Base-by-base conservation (phyloP, 2,329 filamentous ascomycete species). In the Talaromyces sp. region DNA sequence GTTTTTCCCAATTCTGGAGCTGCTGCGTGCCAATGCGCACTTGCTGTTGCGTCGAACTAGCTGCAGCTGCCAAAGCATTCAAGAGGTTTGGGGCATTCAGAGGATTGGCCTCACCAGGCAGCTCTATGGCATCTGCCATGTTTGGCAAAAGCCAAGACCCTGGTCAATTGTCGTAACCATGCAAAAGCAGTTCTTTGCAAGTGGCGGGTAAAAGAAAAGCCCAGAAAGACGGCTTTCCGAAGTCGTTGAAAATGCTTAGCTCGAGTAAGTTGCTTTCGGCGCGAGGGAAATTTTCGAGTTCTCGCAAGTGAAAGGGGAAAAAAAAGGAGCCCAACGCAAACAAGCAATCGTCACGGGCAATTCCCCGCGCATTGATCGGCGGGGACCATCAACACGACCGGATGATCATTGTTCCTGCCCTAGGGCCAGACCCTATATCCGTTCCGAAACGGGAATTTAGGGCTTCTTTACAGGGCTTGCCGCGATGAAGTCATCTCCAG, bases 91-190 rank as follows among this genome's bases (percentile, higher is more conserved):
- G 80, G 61, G 83, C 75, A 62, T 75, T 86, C 64, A 93, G 79
- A 58, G 89, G 89, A 66, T 82, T 91, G 51, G 91, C 89, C 78
- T 95, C 91, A 65, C 89, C 92, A 7, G 90, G 84, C 62, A 91
- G 86, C 78, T 96, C 91, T 71, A 96, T 86, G 62, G 84, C 77
- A 73, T 88, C 88, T 72, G 81, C 85, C 88, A 91, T 91, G 69
- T 62, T 50, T 54, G 58, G 49, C 49, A 26, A 51, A 26, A 51
- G 49, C 49, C 49, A 51, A 51, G 26, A 51, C 24, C 49, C 21
- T 51, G 13, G 49, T 51, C 21, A 51, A n/a, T 29, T 51, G 49
- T 51, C 49, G 49, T 51, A 29, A 51, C 49, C 49, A 51, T 51
- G 13, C 21, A 51, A 51, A 51, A 17, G 49, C 26, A 51, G 29